Conservation (phyloP, 2,329 filamentous ascomycete species). For the Aspergillus sp. region DNA sequence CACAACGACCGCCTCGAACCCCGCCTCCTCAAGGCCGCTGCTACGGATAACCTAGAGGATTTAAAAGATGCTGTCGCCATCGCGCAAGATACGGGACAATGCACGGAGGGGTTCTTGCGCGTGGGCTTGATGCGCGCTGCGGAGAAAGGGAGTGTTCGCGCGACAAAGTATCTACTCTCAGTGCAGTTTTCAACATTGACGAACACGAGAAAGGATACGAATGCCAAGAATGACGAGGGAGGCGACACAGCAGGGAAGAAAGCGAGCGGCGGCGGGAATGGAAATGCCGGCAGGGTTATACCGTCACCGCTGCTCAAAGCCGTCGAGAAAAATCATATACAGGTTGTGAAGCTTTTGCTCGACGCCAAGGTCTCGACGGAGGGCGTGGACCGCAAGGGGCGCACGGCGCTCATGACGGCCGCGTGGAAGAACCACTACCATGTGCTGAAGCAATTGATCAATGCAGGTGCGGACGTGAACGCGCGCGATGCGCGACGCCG, state of each 20-base stretch:
- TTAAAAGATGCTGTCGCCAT: constrained; percentile 38
- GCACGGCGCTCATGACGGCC: constrained; percentile 50
- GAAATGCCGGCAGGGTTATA: constrained; percentile 11
- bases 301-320: constrained; percentile 43
- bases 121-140: constrained; percentile 47
- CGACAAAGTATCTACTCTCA: constrained; percentile 42
- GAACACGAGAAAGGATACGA: background rate
- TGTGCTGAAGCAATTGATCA: constrained; percentile 44
- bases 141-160: constrained; percentile 40
- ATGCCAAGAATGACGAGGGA: background rate
- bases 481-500: constrained; percentile 35
- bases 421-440: constrained; percentile 49
- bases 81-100: constrained; percentile 41
- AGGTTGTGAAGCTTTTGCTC: constrained; percentile 51
- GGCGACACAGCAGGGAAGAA: background rate
- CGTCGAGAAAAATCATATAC: constrained; percentile 45
- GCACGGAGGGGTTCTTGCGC: constrained; percentile 44
- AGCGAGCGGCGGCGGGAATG: background rate
- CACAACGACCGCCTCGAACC: constrained; percentile 45
- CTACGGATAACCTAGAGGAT: constrained; percentile 40
- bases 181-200: constrained; percentile 30
- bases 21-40: constrained; percentile 46
- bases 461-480: constrained; percentile 41
- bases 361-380: constrained; percentile 39
- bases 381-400: constrained; percentile 50